These are phyloP conservation scores for Furcasterigmium furcatum DNA, from an alignment of 2,329 filamentous ascomycete genomes.

Conservation along the genomic window DNA sequence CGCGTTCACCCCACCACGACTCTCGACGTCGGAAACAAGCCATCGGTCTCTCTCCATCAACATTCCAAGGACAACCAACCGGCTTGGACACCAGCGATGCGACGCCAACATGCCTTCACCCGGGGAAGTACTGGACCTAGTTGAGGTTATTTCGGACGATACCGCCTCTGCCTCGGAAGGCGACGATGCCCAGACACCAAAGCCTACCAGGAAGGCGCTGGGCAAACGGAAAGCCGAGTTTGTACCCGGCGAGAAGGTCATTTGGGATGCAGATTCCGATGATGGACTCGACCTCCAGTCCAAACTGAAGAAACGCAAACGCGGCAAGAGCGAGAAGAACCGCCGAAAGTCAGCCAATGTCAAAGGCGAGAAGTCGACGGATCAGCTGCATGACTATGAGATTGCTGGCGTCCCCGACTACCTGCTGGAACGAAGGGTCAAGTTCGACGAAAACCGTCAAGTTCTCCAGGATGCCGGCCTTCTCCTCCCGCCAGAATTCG, in stretches of 20 bases:
- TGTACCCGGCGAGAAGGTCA: conserved; percentile 37
- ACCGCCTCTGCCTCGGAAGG: background rate
- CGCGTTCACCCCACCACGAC: too few species aligned
- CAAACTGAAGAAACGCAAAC: conserved; percentile 56
- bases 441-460: conserved; percentile 63
- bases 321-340: conserved; percentile 31
- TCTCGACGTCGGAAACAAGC: too few species aligned
- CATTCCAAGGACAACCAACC: too few species aligned
- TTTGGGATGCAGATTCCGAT: conserved; percentile 59
- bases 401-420: conserved; percentile 69
- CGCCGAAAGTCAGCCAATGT: conserved; percentile 22
- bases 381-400: conserved; percentile 38
- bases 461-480: conserved; percentile 65
- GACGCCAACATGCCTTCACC: too few species aligned
- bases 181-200: background rate
- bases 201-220: conserved; percentile 5
- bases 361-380: conserved; percentile 22
- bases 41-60: too few species aligned
- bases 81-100: background rate
- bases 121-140: too few species aligned
- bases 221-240: conserved; percentile 34
- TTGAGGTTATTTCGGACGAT: conserved; percentile 8
- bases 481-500: conserved; percentile 76
- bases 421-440: conserved; percentile 61
- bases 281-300: conserved; percentile 46